These are phyloP conservation scores for Coemansia sp. DNA, from an alignment of 192 early-diverging fungal species.

Conservation along the genomic window DNA sequence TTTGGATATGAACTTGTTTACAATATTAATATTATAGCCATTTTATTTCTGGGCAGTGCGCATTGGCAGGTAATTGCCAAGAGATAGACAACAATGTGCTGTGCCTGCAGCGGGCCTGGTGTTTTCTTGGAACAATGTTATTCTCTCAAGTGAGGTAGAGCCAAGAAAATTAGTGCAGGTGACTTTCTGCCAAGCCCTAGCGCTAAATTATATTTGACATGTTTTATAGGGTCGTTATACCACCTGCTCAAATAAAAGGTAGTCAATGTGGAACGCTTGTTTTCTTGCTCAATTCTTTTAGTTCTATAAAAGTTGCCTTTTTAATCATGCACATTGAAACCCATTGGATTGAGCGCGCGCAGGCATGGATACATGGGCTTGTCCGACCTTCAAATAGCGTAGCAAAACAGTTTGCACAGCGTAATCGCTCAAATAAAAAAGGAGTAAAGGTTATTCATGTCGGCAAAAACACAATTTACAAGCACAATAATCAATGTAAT, in stretches of 20 bases:
- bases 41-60: no score
- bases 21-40: no score
- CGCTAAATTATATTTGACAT: not conserved
- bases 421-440: not conserved
- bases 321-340: not conserved
- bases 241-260: not conserved
- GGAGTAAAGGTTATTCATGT: slow-evolving; percentile 3
- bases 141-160: not conserved
- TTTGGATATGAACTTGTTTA: no score
- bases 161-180: not conserved
- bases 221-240: not conserved
- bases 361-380: not conserved
- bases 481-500: not conserved
- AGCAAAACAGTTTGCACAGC: not conserved
- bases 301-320: not conserved
- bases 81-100: not conserved
- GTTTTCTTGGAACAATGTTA: not conserved
- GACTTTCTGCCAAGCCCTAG: not conserved
- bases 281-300: not conserved
- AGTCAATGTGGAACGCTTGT: not conserved
- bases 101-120: not conserved
- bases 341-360: not conserved
- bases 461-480: not conserved
- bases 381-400: not conserved
- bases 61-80: not conserved